Percentiles rank a stretch among this genome's conserved stretches.
Conservation (phyloP, 257 asterid species). For the Nicotiana benthamiana region DNA sequence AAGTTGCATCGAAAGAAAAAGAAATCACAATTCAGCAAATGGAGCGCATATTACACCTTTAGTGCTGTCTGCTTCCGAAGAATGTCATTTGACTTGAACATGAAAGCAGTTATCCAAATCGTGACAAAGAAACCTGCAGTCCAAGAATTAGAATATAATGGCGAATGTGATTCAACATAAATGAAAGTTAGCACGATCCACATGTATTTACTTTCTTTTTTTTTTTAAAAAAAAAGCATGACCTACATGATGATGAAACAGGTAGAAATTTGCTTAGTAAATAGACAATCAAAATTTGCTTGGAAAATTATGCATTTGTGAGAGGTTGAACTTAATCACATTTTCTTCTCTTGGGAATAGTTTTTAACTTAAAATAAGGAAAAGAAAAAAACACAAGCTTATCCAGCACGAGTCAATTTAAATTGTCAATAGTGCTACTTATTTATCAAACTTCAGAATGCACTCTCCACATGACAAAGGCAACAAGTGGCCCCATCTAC, state of each 20-base stretch:
- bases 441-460: not conserved
- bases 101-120: slow-evolving; percentile 64
- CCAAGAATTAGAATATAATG: slow-evolving; percentile 1
- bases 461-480: not conserved
- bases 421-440: not conserved
- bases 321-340: not conserved
- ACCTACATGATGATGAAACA: not conserved
- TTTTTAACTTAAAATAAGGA: not conserved
- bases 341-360: not conserved
- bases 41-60: slow-evolving; percentile 44
- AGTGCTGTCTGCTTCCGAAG: slow-evolving; percentile 90
- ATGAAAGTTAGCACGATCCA: not conserved
- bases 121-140: slow-evolving; percentile 68
- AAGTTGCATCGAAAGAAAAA: not conserved
- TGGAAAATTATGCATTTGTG: not conserved
- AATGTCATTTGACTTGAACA: slow-evolving; percentile 84
- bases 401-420: not conserved
- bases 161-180: slow-evolving; percentile 1
- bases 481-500: not conserved
- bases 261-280: not conserved
- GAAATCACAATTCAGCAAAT: slow-evolving; percentile 5
- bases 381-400: not conserved
- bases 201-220: not conserved
- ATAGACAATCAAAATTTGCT: not conserved
- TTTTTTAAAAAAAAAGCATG: not conserved